These are phyloP conservation scores for Colletotrichum somersetense DNA, from an alignment of 2,329 filamentous ascomycete species.

Conservation along the genomic window DNA sequence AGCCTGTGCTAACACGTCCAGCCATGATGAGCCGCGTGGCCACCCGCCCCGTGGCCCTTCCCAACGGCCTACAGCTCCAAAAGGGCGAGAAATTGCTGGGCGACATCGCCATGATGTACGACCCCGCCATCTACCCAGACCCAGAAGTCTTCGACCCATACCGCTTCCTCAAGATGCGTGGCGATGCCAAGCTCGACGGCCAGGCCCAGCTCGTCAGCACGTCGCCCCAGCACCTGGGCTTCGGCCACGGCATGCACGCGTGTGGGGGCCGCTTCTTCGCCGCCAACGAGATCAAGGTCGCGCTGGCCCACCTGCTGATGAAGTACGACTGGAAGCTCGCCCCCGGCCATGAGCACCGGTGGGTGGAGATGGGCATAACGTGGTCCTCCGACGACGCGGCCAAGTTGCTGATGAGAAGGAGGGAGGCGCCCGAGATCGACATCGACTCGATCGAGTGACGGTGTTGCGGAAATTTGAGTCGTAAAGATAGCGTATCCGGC, in stretches of 20 bases:
- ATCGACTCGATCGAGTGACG: conserved; percentile 21
- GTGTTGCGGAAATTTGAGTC: neutral
- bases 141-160: conserved; percentile 14
- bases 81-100: conserved; percentile 25
- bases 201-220: conserved; percentile 56
- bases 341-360: conserved; percentile 17
- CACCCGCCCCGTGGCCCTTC: conserved; percentile 11
- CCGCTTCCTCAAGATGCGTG: conserved; percentile 29
- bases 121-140: conserved; percentile 14
- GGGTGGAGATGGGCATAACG: conserved; percentile 5
- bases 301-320: conserved; percentile 34
- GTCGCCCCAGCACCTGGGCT: conserved; percentile 51
- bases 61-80: conserved; percentile 30
- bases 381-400: conserved; percentile 20
- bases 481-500: no score
- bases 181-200: neutral
- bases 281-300: conserved; percentile 57
- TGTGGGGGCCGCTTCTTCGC: conserved; percentile 61
- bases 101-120: conserved; percentile 21
- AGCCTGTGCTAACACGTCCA: neutral
- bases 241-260: conserved; percentile 55
- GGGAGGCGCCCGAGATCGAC: conserved; percentile 30
- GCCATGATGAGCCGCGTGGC: conserved; percentile 29
- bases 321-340: conserved; percentile 35
- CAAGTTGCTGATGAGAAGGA: conserved; percentile 25